These are phyloP conservation scores for Aspergillus taichungensis DNA, from an alignment of 495 filamentous ascomycete species.

Conservation along the genomic window DNA sequence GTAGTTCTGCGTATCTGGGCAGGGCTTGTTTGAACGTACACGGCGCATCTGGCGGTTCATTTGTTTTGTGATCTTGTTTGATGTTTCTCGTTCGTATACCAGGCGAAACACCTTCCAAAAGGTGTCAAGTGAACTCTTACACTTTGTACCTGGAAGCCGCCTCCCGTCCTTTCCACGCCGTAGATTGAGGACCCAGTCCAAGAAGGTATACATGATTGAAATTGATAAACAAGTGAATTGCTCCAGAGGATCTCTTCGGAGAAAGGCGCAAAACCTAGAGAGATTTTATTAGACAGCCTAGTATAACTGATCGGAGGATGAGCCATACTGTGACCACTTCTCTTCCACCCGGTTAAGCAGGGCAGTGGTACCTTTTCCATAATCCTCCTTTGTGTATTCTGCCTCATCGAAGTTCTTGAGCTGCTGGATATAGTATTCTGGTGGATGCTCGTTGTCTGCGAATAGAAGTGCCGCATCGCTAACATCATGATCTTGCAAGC, in stretches of 20 bases:
- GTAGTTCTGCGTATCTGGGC: conserved; percentile 5
- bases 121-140: conserved; percentile 16
- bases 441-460: conserved; percentile 22
- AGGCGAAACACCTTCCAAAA: conserved; percentile 24
- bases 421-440: conserved; percentile 28
- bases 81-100: conserved; percentile 17
- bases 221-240: conserved; percentile 13
- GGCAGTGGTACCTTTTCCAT: conserved; percentile 19
- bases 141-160: conserved; percentile 14
- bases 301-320: conserved; percentile 3
- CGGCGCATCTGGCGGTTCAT: conserved; percentile 17
- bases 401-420: conserved; percentile 26
- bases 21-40: conserved; percentile 13
- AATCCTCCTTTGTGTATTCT: conserved; percentile 25
- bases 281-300: conserved; percentile 6
- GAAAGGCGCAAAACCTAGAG: conserved; percentile 18
- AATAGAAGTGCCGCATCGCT: conserved; percentile 14
- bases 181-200: conserved; percentile 24
- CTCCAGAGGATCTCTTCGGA: conserved; percentile 15
- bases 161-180: conserved; percentile 21
- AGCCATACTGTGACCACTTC: conserved; percentile 11
- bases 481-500: conserved; percentile 4
- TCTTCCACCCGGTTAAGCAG: conserved; percentile 20
- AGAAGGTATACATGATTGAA: conserved; percentile 18
- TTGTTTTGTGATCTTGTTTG: conserved; percentile 13